These are phyloP conservation scores for Agrocybe chaxingu DNA, from an alignment of 768 basidiomycete species.

Conservation along the genomic window DNA sequence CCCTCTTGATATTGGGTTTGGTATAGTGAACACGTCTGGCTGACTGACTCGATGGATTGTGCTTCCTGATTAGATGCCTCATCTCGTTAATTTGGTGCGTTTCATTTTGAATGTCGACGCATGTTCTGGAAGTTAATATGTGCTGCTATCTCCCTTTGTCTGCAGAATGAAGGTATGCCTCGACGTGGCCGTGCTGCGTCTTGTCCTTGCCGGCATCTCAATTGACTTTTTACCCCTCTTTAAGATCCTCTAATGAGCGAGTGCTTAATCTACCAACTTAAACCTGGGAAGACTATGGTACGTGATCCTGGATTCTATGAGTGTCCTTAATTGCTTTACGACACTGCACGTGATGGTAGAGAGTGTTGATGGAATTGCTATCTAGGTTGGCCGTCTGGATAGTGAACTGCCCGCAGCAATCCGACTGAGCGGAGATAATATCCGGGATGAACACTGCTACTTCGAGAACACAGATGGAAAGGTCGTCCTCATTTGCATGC, in stretches of 20 bases:
- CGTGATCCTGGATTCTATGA: constrained; percentile 19
- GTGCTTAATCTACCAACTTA: constrained; percentile 90
- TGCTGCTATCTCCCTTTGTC: constrained; percentile 9
- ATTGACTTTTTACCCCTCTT: constrained; percentile 7
- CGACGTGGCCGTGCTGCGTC: constrained; percentile 5
- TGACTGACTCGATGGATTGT: background rate
- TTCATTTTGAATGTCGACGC: constrained; percentile 15
- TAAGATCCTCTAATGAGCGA: constrained; percentile 95
- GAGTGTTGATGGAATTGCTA: constrained; percentile 1
- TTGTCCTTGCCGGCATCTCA: constrained; percentile 12
- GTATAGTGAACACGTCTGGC: constrained; percentile 1
- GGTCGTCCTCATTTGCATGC: constrained; percentile 77
- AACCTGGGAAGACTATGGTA: constrained; percentile 77
- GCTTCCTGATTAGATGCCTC: constrained; percentile 68
- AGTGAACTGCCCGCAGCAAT: constrained; percentile 82
- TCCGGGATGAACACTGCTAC: constrained; percentile 88
- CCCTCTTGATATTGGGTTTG: background rate
- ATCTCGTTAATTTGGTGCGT: constrained; percentile 88
- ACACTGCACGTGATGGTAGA: background rate
- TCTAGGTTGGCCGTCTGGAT: constrained; percentile 83
- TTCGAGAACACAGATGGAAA: constrained; percentile 86
- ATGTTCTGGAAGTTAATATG: constrained; percentile 14
- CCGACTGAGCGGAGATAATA: constrained; percentile 88
- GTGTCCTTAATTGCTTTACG: constrained; percentile 1
- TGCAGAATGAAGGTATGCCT: constrained; percentile 67